phyloP scores from a whole-genome alignment of 202 grass and related monocot genomes.

The Setaria italica region DNA sequence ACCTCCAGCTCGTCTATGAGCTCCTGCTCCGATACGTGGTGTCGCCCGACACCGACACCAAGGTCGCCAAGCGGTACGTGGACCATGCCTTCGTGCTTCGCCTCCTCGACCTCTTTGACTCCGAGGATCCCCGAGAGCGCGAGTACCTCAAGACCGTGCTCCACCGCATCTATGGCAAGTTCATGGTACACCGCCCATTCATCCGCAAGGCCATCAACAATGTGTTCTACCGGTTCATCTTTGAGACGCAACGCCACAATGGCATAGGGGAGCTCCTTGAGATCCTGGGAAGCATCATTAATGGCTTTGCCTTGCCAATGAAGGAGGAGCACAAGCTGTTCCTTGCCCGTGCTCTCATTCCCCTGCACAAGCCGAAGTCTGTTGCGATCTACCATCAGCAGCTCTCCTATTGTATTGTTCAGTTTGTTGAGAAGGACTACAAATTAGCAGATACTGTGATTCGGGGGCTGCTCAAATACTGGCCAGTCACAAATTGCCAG shows the following conservation, averaged over 20 bases:
- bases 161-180: constrained; percentile 92
- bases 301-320: constrained; percentile 88
- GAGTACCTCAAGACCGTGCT: constrained; percentile 92
- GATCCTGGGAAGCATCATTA: constrained; percentile 94
- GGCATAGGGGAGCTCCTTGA: constrained; percentile 82
- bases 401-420: constrained; percentile 83
- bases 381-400: constrained; percentile 86
- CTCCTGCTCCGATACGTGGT: constrained; percentile 83
- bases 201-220: constrained; percentile 92
- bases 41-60: constrained; percentile 79
- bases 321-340: constrained; percentile 97
- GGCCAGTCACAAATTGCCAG: constrained; percentile 95
- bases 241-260: constrained; percentile 87
- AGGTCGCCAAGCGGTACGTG: constrained; percentile 81
- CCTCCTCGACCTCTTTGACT: constrained; percentile 81
- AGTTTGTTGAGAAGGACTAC: constrained; percentile 96
- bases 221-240: constrained; percentile 91
- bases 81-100: constrained; percentile 83
- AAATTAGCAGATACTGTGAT: constrained; percentile 83
- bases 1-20: constrained; percentile 85
- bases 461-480: constrained; percentile 86
- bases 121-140: constrained; percentile 86
- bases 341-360: constrained; percentile 74
- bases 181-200: constrained; percentile 93
- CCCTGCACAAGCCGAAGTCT: constrained; percentile 85